Evolutionary conservation across 2,329 filamentous ascomycete species (phyloP).

Genomic region (Metarhizium robertsii): DNA sequence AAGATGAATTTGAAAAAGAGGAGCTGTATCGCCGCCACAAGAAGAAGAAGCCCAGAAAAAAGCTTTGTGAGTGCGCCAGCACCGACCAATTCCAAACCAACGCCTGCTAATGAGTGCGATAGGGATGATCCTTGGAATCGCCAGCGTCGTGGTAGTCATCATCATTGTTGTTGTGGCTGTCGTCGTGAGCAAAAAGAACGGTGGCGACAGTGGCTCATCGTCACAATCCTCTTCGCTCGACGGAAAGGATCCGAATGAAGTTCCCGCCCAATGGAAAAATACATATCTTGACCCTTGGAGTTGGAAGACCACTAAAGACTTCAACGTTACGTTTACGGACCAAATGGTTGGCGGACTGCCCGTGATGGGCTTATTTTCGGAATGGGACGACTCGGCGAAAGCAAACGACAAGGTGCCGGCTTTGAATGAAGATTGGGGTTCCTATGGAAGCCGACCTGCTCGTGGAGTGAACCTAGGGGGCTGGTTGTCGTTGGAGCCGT

Average conservation of each 20-base stretch:
- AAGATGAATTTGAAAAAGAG: constrained; percentile 39
- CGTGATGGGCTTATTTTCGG: constrained; percentile 76
- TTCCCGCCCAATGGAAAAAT: constrained; percentile 59
- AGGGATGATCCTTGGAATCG: constrained; percentile 46
- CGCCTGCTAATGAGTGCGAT: constrained; percentile 11
- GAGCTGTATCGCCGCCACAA: constrained; percentile 33
- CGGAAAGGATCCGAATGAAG: constrained; percentile 42
- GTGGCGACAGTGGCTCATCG: constrained; percentile 19
- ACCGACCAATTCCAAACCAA: no score
- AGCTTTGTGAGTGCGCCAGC: constrained; percentile 40
- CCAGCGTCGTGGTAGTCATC: constrained; percentile 46
- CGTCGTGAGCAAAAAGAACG: constrained; percentile 57
- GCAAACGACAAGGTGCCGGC: constrained; percentile 75
- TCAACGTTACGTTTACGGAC: constrained; percentile 90
- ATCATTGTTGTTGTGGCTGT: constrained; percentile 61
- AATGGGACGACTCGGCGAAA: constrained; percentile 74
- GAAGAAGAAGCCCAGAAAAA: constrained; percentile 46
- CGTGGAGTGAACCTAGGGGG: constrained; percentile 89
- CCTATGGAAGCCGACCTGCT: constrained; percentile 70
- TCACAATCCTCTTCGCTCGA: constrained; percentile 30
- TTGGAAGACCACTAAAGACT: constrained; percentile 83
- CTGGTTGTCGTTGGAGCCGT: constrained; percentile 89
- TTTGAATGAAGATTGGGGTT: constrained; percentile 63
- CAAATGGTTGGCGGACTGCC: constrained; percentile 78
- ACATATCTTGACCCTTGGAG: constrained; percentile 81